A percentile compares a stretch with the other conserved stretches of the same genome.
Conservation (phyloP, 1,139 yeast species). For the Kodamaea plutei region DNA sequence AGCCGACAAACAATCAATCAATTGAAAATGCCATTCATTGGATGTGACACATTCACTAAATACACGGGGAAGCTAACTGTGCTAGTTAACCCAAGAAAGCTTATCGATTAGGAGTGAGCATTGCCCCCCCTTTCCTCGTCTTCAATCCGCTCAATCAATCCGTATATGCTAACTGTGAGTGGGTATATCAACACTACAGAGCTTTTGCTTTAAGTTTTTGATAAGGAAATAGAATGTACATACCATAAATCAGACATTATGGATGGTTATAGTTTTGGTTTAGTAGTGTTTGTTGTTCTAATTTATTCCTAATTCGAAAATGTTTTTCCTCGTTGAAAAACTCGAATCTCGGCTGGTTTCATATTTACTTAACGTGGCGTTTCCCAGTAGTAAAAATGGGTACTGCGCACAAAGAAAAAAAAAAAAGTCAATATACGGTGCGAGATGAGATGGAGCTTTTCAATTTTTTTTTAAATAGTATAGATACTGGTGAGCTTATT, state of each 20-base stretch:
- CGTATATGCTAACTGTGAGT: too few relatives aligned
- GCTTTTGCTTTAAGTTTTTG: too few relatives aligned
- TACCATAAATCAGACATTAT: constrained; percentile 57
- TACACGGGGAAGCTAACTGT: too few relatives aligned
- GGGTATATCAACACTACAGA: too few relatives aligned
- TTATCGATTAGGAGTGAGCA: too few relatives aligned
- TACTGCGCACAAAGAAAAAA: constrained; percentile 4
- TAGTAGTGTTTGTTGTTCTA: constrained; percentile 8
- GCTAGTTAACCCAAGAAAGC: too few relatives aligned
- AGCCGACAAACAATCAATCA: constrained; percentile 1
- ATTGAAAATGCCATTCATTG: too few relatives aligned
- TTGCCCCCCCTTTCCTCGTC: too few relatives aligned
- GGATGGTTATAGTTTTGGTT: constrained; percentile 6
- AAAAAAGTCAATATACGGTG: background rate
- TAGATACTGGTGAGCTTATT: constrained; percentile 46
- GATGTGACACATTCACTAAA: too few relatives aligned
- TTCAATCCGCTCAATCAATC: too few relatives aligned
- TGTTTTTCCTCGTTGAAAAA: constrained; percentile 7
- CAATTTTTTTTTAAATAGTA: constrained; percentile 2
- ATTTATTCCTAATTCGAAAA: constrained; percentile 3
- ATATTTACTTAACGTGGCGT: constrained; percentile 2
- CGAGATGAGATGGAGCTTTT: too few relatives aligned
- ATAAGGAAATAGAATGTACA: constrained; percentile 20
- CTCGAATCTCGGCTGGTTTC: constrained; percentile 5
- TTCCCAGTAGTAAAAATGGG: constrained; percentile 5